phyloP scores from a whole-genome alignment of 306 rosid genomes.

The Carpinus viminea region DNA sequence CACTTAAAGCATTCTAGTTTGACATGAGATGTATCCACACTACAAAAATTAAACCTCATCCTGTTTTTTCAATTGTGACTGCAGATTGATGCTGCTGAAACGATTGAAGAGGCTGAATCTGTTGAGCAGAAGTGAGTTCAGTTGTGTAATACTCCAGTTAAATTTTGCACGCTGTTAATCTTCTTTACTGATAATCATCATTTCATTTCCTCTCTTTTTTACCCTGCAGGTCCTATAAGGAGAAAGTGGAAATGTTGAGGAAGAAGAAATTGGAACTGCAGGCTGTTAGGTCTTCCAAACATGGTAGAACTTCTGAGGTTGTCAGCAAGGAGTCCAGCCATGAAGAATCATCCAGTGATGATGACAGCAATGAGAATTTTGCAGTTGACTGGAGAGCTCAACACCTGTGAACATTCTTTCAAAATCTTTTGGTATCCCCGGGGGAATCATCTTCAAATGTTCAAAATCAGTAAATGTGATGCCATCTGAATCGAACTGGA shows the following conservation, averaged over 20 bases:
- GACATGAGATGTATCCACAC: slow-evolving; percentile 1
- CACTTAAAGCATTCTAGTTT: background rate
- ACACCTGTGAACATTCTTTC: slow-evolving; percentile 48
- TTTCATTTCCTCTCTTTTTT: background rate
- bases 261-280: slow-evolving; percentile 66
- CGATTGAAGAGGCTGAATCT: slow-evolving; percentile 85
- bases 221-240: slow-evolving; percentile 51
- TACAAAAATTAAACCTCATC: slow-evolving; percentile 18
- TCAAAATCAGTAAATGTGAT: background rate
- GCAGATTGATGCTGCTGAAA: slow-evolving; percentile 91
- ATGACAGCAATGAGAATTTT: slow-evolving; percentile 65
- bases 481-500: background rate
- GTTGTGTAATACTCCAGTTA: background rate
- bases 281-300: slow-evolving; percentile 56
- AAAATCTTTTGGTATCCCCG: background rate
- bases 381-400: slow-evolving; percentile 98
- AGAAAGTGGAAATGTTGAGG: slow-evolving; percentile 73
- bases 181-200: background rate
- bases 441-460: background rate
- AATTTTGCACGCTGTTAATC: background rate
- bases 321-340: slow-evolving; percentile 39
- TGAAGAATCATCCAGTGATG: slow-evolving; percentile 71
- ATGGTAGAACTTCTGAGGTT: slow-evolving; percentile 38
- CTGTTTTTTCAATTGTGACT: slow-evolving; percentile 22
- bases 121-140: slow-evolving; percentile 72